These are phyloP conservation scores for Emergomyces orientalis DNA, from an alignment of 2,329 filamentous ascomycete genomes.

Conservation along the genomic window DNA sequence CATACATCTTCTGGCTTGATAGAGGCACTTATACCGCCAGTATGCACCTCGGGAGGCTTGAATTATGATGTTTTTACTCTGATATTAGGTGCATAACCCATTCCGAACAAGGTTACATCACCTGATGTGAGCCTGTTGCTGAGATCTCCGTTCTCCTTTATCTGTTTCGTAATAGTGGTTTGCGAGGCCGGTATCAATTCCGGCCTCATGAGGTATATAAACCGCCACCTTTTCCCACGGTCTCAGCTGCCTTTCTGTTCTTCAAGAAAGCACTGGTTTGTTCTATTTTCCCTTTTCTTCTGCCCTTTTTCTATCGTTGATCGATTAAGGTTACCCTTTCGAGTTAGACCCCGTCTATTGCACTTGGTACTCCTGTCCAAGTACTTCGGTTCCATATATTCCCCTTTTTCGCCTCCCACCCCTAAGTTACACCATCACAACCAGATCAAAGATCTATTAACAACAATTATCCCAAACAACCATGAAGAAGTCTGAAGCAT, in stretches of 20 bases:
- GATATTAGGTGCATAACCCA: not conserved
- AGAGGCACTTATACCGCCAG: not conserved
- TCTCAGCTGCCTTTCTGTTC: not conserved
- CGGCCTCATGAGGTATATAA: slow-evolving; percentile 39
- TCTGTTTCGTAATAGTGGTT: slow-evolving; percentile 32
- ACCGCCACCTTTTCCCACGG: slow-evolving; percentile 13
- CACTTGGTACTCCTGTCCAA: not conserved
- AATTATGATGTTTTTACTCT: not conserved
- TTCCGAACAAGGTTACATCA: slow-evolving; percentile 5
- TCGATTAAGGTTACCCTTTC: slow-evolving; percentile 1
- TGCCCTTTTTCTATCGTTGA: slow-evolving; percentile 23
- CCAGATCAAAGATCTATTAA: not conserved
- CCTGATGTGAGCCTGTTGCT: slow-evolving; percentile 2
- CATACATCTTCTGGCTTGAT: not conserved
- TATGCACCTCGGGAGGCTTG: not conserved
- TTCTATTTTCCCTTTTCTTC: slow-evolving; percentile 13
- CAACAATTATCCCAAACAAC: slow-evolving; percentile 13
- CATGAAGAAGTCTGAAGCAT: slow-evolving; percentile 30
- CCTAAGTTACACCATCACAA: not conserved
- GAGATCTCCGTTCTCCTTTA: slow-evolving; percentile 10
- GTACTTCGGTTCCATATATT: not conserved
- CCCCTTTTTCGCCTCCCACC: slow-evolving; percentile 3
- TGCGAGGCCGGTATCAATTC: slow-evolving; percentile 39
- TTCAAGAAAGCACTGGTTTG: slow-evolving; percentile 2
- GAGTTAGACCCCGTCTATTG: not conserved